A percentile compares a stretch with the other conserved stretches of the same genome.
These are phyloP conservation scores for Murraya paniculata DNA, from an alignment of 345 rosid genomes.

Conservation along the genomic window DNA sequence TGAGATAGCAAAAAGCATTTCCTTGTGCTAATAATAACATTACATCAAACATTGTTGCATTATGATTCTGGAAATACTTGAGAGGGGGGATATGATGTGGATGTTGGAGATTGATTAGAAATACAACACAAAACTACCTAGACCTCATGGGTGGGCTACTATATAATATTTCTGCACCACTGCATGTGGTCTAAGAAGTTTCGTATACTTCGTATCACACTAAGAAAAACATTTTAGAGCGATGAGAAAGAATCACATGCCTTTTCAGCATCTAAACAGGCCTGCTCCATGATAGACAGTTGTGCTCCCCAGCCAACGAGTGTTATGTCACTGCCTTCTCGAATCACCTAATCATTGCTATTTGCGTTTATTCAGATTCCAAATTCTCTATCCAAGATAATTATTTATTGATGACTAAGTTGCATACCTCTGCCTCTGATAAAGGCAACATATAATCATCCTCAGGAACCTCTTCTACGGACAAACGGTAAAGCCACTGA, in stretches of 20 bases:
- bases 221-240: background rate
- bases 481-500: conserved; percentile 88
- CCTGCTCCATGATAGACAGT: conserved; percentile 79
- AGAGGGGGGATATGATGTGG: background rate
- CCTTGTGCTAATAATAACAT: background rate
- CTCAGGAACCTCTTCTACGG: conserved; percentile 89
- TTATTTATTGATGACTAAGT: background rate
- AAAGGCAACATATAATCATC: conserved; percentile 85
- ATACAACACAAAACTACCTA: background rate
- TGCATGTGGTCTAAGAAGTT: background rate
- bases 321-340: conserved; percentile 82
- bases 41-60: background rate
- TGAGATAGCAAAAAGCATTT: background rate
- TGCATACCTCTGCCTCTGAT: conserved; percentile 79
- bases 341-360: conserved; percentile 57
- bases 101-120: background rate
- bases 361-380: conserved; percentile 11
- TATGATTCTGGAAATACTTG: background rate
- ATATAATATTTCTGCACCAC: background rate
- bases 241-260: conserved; percentile 22
- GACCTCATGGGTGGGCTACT: background rate
- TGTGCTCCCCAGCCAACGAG: conserved; percentile 98
- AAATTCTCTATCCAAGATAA: conserved; percentile 4
- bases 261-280: conserved; percentile 76
- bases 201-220: background rate